These are phyloP conservation scores for Penicillium janthinellum DNA, from an alignment of 2,329 filamentous ascomycete species.

Conservation along the genomic window DNA sequence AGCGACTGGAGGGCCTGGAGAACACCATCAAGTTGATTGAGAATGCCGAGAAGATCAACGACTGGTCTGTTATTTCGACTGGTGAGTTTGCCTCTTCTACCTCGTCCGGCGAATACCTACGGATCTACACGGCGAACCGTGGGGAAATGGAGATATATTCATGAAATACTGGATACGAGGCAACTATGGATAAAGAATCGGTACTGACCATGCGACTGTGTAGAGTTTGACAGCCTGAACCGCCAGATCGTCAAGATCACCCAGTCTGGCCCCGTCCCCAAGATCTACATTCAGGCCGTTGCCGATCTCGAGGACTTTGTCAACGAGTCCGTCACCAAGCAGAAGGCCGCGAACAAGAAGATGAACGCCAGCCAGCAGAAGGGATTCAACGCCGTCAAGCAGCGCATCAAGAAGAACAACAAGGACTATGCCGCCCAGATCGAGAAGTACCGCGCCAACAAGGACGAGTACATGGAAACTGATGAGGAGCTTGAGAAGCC, in stretches of 20 bases:
- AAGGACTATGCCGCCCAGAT: conserved; percentile 89
- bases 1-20: conserved; percentile 92
- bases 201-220: conserved; percentile 16
- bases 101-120: neutral
- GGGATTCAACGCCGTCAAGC: conserved; percentile 94
- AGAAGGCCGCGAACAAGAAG: conserved; percentile 95
- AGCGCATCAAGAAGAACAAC: conserved; percentile 98
- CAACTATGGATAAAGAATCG: conserved; percentile 4
- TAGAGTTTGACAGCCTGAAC: conserved; percentile 94
- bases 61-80: conserved; percentile 90
- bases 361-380: conserved; percentile 96
- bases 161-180: neutral
- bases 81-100: conserved; percentile 61
- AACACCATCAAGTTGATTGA: conserved; percentile 87
- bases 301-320: conserved; percentile 93
- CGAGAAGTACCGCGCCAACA: conserved; percentile 81
- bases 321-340: conserved; percentile 91
- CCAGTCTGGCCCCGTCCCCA: conserved; percentile 77
- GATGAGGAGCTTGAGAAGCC: conserved; percentile 69
- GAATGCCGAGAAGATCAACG: conserved; percentile 95
- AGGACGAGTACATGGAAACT: conserved; percentile 84
- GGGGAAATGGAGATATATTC: neutral
- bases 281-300: conserved; percentile 88
- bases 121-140: neutral
- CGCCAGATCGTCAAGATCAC: conserved; percentile 78